A percentile compares a stretch with the other conserved stretches of the same genome.
Evolutionary conservation across 202 grass and related monocot genomes (phyloP).

Genomic region (Eragrostis tef): DNA sequence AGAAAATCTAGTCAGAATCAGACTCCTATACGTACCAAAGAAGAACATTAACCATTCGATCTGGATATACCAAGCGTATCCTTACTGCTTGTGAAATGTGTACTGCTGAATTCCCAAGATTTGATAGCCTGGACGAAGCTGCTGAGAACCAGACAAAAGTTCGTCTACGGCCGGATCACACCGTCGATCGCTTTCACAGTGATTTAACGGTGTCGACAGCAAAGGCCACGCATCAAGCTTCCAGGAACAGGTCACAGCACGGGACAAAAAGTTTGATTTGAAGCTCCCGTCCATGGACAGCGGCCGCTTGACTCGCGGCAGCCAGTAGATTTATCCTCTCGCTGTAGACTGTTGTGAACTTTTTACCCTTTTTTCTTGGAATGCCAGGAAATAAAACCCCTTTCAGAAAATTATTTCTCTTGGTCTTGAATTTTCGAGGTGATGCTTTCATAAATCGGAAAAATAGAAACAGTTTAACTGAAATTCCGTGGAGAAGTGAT

Average conservation of each 20-base stretch:
- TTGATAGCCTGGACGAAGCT: background rate
- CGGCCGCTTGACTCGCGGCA: conserved; percentile 32
- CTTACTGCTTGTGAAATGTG: too few species aligned
- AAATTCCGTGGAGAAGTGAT: too few species aligned
- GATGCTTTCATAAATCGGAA: too few species aligned
- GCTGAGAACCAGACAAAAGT: background rate
- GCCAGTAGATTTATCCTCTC: conserved; percentile 28
- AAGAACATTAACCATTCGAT: background rate
- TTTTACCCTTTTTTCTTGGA: too few species aligned
- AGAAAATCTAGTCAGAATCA: too few species aligned
- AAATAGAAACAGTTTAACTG: too few species aligned
- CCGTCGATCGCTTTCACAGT: conserved; percentile 4
- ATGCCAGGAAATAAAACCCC: background rate
- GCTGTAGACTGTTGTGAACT: conserved; percentile 1
- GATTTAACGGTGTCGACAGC: background rate
- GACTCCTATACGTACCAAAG: background rate
- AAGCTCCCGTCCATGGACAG: conserved; percentile 13
- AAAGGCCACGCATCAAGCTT: background rate
- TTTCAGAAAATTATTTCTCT: background rate
- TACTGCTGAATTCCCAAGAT: background rate
- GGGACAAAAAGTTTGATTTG: background rate
- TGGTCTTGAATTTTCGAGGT: background rate
- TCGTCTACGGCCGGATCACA: background rate
- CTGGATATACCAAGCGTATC: background rate
- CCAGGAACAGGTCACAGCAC: conserved; percentile 19